Evolutionary conservation across 129 eudicot species (phyloP).

Genomic region (Artemisia tridentata): DNA sequence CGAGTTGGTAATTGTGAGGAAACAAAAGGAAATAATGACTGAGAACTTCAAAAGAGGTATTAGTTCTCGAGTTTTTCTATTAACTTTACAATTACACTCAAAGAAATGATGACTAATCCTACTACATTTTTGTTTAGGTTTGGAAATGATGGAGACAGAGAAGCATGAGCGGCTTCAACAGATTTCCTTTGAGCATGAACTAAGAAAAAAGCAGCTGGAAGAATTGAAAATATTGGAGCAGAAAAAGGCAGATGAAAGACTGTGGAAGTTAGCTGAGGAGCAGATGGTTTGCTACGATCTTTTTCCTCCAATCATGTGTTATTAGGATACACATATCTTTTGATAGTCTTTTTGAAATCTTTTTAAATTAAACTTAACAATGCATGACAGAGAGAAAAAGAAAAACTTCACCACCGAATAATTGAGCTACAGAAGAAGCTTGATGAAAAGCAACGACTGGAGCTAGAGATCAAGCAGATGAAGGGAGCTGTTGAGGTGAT

Average conservation of each 20-base stretch:
- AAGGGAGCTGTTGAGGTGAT: slow-evolving; percentile 58
- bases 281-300: slow-evolving; percentile 18
- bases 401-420: slow-evolving; percentile 45
- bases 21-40: slow-evolving; percentile 45
- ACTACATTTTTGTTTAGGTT: slow-evolving; percentile 23
- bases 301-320: not conserved
- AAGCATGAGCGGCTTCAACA: slow-evolving; percentile 33
- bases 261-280: slow-evolving; percentile 42
- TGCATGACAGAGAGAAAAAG: slow-evolving; percentile 49
- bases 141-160: slow-evolving; percentile 37
- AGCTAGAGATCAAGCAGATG: slow-evolving; percentile 44
- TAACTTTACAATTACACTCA: not conserved
- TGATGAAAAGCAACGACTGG: slow-evolving; percentile 58
- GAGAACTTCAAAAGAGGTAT: slow-evolving; percentile 48
- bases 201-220: slow-evolving; percentile 37
- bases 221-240: slow-evolving; percentile 54
- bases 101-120: not conserved
- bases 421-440: slow-evolving; percentile 56
- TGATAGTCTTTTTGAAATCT: slow-evolving; percentile 4
- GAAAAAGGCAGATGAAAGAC: slow-evolving; percentile 48
- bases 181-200: slow-evolving; percentile 42
- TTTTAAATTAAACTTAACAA: not conserved
- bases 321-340: not conserved
- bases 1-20: slow-evolving; percentile 30
- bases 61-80: not conserved